Base-by-base conservation (phyloP, 768 basidiomycete genomes). In the Clitopilus passeckerianus region DNA sequence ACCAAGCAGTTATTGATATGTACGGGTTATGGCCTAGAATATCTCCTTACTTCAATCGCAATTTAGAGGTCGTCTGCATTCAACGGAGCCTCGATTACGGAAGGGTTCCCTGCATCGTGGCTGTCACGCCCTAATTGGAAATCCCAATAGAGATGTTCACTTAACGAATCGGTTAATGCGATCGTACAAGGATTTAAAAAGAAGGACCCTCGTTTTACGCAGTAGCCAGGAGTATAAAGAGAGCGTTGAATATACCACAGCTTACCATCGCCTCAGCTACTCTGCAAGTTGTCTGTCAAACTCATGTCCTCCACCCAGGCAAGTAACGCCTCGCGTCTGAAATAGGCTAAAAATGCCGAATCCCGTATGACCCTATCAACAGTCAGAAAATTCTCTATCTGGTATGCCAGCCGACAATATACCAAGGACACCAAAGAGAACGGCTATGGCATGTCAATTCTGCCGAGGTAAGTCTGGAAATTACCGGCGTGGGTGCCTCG, bases 361-460 rank as follows among this genome's bases (percentile, higher is more conserved):
- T 5, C 20, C 46, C 15, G 22, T 20, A 30, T 30, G 27, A 3
- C 27, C 22, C 10, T 50, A 10, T 23, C 22, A 50, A 20, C 18
- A 50, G 46, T 18, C 46, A 50, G 46, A 50, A 12, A 50, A 22
- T 50, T 18, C 46, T n/a, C 46, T 18, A 10, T 9, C 46, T 18
- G 20, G 46, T 3, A 50, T 5, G 10, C 22, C 46, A 23, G 5
- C 46, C 20, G 46, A 50, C n/a, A 20, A 16, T 10, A n/a, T 50
- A n/a, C 64, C 67, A 27, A 63, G 70, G 53, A 67, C 67, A 22
- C 75, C 76, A 12, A 74, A 70, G 66, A 66, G 87, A 57, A 86
- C 82, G 0, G 80, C 84, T 0, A 88, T 90, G 86, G 89, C 89
- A 6, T 90, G 89, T 66, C 79, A 81, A 57, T 90, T 90, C 66